Base-by-base conservation (phyloP, 345 rosid species). In the Lepidium sativum region DNA sequence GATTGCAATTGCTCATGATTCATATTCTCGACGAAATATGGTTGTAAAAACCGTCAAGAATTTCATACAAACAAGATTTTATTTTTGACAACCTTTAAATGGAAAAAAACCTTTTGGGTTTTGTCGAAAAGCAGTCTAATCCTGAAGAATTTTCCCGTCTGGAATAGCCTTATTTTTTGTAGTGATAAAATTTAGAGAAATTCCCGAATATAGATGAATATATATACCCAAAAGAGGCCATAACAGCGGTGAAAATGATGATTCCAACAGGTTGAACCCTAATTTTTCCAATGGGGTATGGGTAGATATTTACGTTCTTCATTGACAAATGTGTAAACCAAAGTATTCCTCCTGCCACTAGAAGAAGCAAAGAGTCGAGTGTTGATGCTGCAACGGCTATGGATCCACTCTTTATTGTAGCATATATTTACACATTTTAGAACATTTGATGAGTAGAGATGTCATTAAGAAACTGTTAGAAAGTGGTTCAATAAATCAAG, bases 181-280 rank as follows among this genome's bases (percentile, higher is more conserved):
- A 2, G 25, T 23, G 25, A 23, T 1, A 23, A 23, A 2, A 1
- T 23, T 23, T 23, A 23, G 4, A 23, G 31, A 56, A 41, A 34
- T 8, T 35, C 4, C 2, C 3, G 4, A 37, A 43, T 2, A 18
- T 2, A n/a, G 2, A 57, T 45, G 25, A 37, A 38, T 51, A 51
- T 40, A 59, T 71, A 64, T 79, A 94, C 99, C 99, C 97, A 5
- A 94, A 92, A 21, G 97, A 89, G 43, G 98, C 96, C 98, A 92
- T 92, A 40, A 92, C 40, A 8, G 97, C 98, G 16, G 97, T 97
- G 69, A 92, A 89, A 58, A 89, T 77, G 79, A 92, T 80, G 54
- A 92, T 87, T 33, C 98, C 97, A 2, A 92, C 98, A 0, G 97
- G 98, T 59, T 92, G 98, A 57, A 92, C 87, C 77, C 98, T 86